Base-by-base conservation (phyloP, 176 grass and related monocot species). In the Eleusine indica region DNA sequence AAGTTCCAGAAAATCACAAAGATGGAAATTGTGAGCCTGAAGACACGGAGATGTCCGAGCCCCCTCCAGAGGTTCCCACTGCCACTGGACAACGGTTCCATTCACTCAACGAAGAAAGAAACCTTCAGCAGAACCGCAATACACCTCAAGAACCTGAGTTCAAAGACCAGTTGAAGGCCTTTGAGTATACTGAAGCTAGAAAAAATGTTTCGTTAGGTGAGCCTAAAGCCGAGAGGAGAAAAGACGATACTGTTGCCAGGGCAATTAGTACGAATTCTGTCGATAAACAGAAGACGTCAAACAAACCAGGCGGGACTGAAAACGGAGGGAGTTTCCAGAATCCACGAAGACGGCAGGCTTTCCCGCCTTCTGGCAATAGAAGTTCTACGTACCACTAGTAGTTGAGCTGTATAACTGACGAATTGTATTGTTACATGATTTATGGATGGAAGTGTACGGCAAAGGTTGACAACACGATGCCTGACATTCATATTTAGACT, bases 321-420 rank as follows among this genome's bases (percentile, higher is more conserved):
- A 71, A 53, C 40, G 81, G 72, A 9, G 86, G 49, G 61, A 88
- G 52, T 22, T 82, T 84, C 70, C 87, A 91, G 89, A 82, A 89
- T 68, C 90, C 90, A 14, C 58, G 90, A 66, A 83, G 90, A 30
- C 85, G 90, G 79, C 92, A 92, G 49, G 95, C 95, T 73, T 97
- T 94, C 81, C 90, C 95, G 22, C 83, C 91, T 72, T 92, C 95
- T 30, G 94, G 94, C 70, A 97, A 97, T 79, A 91, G 92, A 76
- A 97, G 77, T 82, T 52, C 76, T 11, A 88, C 91, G 11, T 97
- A 94, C 70, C 85, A 60, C 77, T 89, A 92, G 77, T 43, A 75
- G 51, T 74, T 63, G 51, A 67, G 57, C 62, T 80, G 71, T 64
- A 65, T 71, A 66, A 42, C 44, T 35, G 32, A 64, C 7, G 30